Conservation (phyloP, 331 rosid species). For the Rhamnella rubrinervis region DNA sequence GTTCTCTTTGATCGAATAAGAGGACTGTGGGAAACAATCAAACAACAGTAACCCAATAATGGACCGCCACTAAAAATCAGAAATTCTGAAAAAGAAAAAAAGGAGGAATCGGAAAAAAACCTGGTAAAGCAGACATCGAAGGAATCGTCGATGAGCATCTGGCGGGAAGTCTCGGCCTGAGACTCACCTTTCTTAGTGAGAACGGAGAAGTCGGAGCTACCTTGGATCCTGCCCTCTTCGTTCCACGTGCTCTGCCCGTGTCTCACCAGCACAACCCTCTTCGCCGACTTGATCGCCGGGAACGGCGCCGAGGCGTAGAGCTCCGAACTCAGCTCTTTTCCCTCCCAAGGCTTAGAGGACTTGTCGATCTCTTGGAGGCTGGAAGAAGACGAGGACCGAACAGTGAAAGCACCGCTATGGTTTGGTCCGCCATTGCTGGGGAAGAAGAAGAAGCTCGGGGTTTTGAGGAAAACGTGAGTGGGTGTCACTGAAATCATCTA, state of each 20-base stretch:
- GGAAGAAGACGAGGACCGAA: slow-evolving; percentile 43
- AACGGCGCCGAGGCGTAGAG: slow-evolving; percentile 37
- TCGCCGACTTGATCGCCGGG: slow-evolving; percentile 48
- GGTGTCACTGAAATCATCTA: slow-evolving; percentile 40
- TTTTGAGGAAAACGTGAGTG: slow-evolving; percentile 14
- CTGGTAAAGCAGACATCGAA: slow-evolving; percentile 78
- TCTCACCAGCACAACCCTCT: slow-evolving; percentile 86
- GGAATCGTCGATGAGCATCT: slow-evolving; percentile 67
- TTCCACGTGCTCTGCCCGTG: slow-evolving; percentile 99
- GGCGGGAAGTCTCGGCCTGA: slow-evolving; percentile 86
- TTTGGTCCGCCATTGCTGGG: neutral
- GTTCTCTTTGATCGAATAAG: slow-evolving; percentile 77
- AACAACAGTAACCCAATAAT: neutral
- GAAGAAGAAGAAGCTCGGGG: slow-evolving; percentile 21
- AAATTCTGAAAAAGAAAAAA: neutral
- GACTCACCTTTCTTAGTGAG: slow-evolving; percentile 86
- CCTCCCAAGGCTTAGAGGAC: slow-evolving; percentile 6
- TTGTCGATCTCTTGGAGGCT: slow-evolving; percentile 45
- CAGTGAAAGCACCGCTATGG: slow-evolving; percentile 12
- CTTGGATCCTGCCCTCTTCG: slow-evolving; percentile 90
- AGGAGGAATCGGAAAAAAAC: slow-evolving; percentile 15
- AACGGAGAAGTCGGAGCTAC: slow-evolving; percentile 82
- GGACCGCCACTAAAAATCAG: neutral
- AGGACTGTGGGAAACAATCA: slow-evolving; percentile 49
- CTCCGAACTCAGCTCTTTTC: slow-evolving; percentile 32